These are phyloP conservation scores for Marasmius tenuissimus DNA, from an alignment of 1,284 basidiomycete species.

Conservation along the genomic window DNA sequence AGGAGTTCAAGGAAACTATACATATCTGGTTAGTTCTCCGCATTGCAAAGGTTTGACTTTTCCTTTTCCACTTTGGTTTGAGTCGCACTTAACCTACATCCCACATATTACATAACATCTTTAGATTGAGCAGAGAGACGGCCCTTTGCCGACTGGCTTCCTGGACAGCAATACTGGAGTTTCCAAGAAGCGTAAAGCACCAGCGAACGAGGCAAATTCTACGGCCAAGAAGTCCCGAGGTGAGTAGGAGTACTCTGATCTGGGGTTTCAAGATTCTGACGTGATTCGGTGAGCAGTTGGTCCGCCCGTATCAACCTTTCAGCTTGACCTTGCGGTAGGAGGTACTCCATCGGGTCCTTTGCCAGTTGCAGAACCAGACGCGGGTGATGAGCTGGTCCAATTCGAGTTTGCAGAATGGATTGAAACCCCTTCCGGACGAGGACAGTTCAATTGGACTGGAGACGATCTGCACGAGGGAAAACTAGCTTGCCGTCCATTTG, in stretches of 20 bases:
- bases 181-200: neutral
- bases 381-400: neutral
- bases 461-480: neutral
- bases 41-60: neutral
- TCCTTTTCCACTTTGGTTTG: neutral
- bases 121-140: neutral
- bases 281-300: neutral
- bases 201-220: neutral
- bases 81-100: too few species aligned
- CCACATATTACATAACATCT: neutral
- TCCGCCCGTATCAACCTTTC: neutral
- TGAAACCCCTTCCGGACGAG: neutral
- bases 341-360: neutral
- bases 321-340: neutral
- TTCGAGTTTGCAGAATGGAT: neutral
- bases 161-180: neutral
- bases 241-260: neutral
- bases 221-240: neutral
- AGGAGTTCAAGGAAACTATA: neutral
- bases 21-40: neutral
- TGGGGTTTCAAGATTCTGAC: neutral
- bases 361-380: neutral
- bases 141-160: neutral
- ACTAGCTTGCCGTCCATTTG: neutral
- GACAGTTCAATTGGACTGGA: neutral